Conservation (phyloP, 2,329 filamentous ascomycete species). For the Sporothrix dimorphospora region DNA sequence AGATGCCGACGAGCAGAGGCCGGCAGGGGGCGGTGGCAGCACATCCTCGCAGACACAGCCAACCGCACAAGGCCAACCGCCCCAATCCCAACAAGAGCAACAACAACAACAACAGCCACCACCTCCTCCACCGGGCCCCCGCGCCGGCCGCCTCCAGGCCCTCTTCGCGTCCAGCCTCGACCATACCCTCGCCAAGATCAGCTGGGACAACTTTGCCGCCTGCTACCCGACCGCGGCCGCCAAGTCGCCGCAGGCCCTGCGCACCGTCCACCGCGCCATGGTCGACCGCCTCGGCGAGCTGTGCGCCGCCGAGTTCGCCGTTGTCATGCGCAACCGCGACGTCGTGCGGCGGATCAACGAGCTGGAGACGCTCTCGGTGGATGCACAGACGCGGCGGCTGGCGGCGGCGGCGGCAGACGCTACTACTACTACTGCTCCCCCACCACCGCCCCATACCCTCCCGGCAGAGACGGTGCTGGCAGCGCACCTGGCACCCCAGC, state of each 20-base stretch:
- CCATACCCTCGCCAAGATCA: slow-evolving; percentile 59
- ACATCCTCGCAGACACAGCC: background rate
- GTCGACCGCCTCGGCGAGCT: slow-evolving; percentile 57
- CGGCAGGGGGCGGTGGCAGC: background rate
- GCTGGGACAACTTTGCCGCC: slow-evolving; percentile 59
- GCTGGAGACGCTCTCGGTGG: slow-evolving; percentile 58
- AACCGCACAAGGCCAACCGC: background rate
- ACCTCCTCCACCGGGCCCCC: slow-evolving; percentile 54
- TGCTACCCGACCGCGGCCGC: slow-evolving; percentile 65
- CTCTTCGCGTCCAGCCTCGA: slow-evolving; percentile 57
- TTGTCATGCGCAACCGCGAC: slow-evolving; percentile 54
- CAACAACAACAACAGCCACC: slow-evolving; percentile 38
- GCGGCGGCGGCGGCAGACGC: slow-evolving; percentile 34
- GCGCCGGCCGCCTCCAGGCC: slow-evolving; percentile 58
- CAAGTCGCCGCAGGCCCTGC: slow-evolving; percentile 54
- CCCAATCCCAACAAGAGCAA: background rate
- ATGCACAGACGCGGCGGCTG: slow-evolving; percentile 49
- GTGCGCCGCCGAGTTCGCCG: slow-evolving; percentile 62
- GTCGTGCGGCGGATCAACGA: slow-evolving; percentile 63
- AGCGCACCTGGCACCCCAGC: slow-evolving; percentile 59
- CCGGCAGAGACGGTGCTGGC: slow-evolving; percentile 55
- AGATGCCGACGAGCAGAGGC: background rate
- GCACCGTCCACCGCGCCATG: slow-evolving; percentile 61
- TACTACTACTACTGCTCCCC: slow-evolving; percentile 31
- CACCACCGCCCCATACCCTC: slow-evolving; percentile 55